Base-by-base conservation (phyloP, 768 basidiomycete genomes). In the Podaxis rugospora region DNA sequence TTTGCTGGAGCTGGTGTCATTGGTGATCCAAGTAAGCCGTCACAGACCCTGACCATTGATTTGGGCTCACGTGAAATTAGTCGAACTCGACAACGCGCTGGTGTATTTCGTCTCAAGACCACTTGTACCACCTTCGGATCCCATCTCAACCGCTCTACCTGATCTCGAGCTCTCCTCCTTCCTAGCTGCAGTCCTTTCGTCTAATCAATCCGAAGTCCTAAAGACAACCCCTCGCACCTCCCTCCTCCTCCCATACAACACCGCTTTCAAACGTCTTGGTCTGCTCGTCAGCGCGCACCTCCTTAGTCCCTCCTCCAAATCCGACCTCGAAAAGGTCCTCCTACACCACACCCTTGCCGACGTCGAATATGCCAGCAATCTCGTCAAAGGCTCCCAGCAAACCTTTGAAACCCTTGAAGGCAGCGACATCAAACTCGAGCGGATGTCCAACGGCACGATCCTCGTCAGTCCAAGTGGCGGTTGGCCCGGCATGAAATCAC, bases 71-170 rank as follows among this genome's bases (percentile, higher is more conserved):
- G 35, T 23, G 27, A 25, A 55, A 28, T 13, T 67, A 93, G 92
- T 93, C 63, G 77, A 85, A 64, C 75, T 88, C 59, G 84, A 92
- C 57, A 89, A 90, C 55, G 88, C 88, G 5, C 70, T 95, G 65
- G 88, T 99, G 63, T 99, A 98, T 74, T 89, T 98, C 66, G 74
- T 98, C 49, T 90, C 94, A 3, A 83, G 86, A 27, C 88, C 95
- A 1, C 79, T 98, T 51, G 78, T 85, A 2, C 94, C 93, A 14
- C 97, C 97, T 0, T 78, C 81, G 1, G 90, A 95, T 69, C 83
- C 88, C 13, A 77, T 98, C 44, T 84, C 89, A 69, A 88, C 91
- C 5, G 88, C 92, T 13, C 77, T 95, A 14, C 90, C 93, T 2
- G 77, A 83, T 57, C 81, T 97, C n/a, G 87, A 93, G 42, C 80